Base-by-base conservation (phyloP, 345 rosid species). In the Chamaenerion angustifolium region DNA sequence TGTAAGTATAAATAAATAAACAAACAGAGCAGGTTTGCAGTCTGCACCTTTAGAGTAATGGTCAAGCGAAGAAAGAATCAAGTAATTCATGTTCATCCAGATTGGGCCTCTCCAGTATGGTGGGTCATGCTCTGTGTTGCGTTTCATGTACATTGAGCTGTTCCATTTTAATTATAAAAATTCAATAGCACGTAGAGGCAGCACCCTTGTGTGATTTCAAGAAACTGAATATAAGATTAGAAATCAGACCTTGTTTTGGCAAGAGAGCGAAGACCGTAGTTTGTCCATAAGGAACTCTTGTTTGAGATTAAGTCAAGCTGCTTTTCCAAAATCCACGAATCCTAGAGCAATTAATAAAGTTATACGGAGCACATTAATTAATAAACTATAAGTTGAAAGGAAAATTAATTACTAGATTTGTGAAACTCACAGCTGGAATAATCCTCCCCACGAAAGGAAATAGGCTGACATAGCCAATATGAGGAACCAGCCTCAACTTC, bases 71-170 rank as follows among this genome's bases (percentile, higher is more conserved):
- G 95, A 82, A 55, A 92, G 87, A 59, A 83, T 80, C 85, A 81
- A 59, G 74, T 83, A 92, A 64, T 86, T 92, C 77, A 92, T 64
- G 76, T 87, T 92, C 82, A 83, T 78, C n/a, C n/a, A n/a, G n/a
- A n/a, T n/a, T n/a, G n/a, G n/a, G n/a, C n/a, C n/a, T 71, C 96
- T 81, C 98, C 98, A 92, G 52, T 92, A 92, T 6, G 95, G 96
- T 52, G 96, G 77, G 42, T 92, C 85, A 16, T 82, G 87, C 68
- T 92, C 82, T 6, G 85, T 76, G 66, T 87, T 92, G 68, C 76
- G 81, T 68, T 80, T 80, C 96, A 87, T 92, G 78, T 87, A 84
- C 68, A 87, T 16, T 52, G 95, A 76, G 65, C 95, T 92, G 68
- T 35, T 27, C 4, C 25, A 21, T 21, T 21, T 21, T 21, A 21